Base-by-base conservation (phyloP, 352 stramenopile genomes). In the Globisporangium apiculatum region DNA sequence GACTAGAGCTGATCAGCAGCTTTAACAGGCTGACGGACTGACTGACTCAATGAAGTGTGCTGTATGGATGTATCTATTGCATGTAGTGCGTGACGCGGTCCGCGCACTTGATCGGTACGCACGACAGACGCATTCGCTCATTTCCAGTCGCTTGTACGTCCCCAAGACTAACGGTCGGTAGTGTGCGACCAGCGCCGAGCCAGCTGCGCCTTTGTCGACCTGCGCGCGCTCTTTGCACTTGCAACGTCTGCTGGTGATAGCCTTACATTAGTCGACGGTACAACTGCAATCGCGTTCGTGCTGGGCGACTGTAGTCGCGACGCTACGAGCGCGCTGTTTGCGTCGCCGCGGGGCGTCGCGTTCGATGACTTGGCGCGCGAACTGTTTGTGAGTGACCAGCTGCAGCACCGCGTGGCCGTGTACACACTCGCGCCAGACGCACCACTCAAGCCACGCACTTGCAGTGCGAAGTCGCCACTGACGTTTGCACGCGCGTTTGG, bases 291-390 rank as follows among this genome's bases (percentile, higher is more conserved):
- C 37, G 42, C 43, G 50, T 60, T 49, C 17, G 17, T 31, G 35
- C 43, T 58, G 35, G 45, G 55, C 18, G 55, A 50, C 38, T 24
- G 18, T 24, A 24, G 18, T 24, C 18, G 18, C 18, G 18, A 24
- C 18, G 41, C 14, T 12, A n/a, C 11, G 15, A 57, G n/a, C 24
- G 58, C 38, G 9, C 36, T 24, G 12, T 63, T 69, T 24, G 38
- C 42, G 18, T 52, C 47, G 3, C 57, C 62, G 48, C 60, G 58
- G 38, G 63, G 65, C 15, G 43, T 87, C 35, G 69, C 69, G 9
- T 64, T 87, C 7, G 81, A 91, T 58, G 72, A 85, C 47, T 68
- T 58, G 0, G 72, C 76, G 1, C 71, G 57, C n/a, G 79, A 91
- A 36, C 58, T 91, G 42, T 91, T 79, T 18, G 62, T 78, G 45